Evolutionary conservation across 495 filamentous ascomycete species (phyloP), one percentile per base, ranked within the genome.

Genomic region (Xylaria curta): DNA sequence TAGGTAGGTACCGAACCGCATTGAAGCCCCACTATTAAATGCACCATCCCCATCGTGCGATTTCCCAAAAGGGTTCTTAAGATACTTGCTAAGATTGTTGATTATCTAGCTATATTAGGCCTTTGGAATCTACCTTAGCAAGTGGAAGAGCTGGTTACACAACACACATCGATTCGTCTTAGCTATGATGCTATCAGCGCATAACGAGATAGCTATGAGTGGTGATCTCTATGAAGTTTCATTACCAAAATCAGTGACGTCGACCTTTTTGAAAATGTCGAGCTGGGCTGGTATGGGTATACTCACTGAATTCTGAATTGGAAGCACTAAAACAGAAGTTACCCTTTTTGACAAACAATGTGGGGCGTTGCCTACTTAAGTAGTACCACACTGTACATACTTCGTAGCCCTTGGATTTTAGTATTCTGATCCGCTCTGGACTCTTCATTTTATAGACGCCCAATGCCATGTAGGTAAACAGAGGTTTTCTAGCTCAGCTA

Each of bases 281-380:
- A n/a, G n/a, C n/a, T n/a, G n/a, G n/a, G n/a, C n/a, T n/a, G n/a
- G n/a, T n/a, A n/a, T n/a, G n/a, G n/a, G n/a, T n/a, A n/a, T n/a
- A n/a, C n/a, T n/a, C n/a, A n/a, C n/a, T n/a, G n/a, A n/a, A n/a
- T n/a, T n/a, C n/a, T 49, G 19, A n/a, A 51, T 51, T 9, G 10
- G 51, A 28, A 26, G 51, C 51, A 54, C 53, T 31, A 56, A 56
- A 56, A 56, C 26, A 56, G 53, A 56, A 56, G 53, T 17, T 56
- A 56, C 53, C 53, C 3, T 56, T 56, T 56, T 56, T 28, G 53
- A 31, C 53, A 0, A 3, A 26, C 0, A 28, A 54, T 56, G 53
- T 56, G 53, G 53, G 53, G 53, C 26, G 53, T 56, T 56, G 51
- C 51, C 51, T 28, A 21, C n/a, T n/a, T n/a, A n/a, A n/a, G n/a